A percentile compares a stretch with the other conserved stretches of the same genome.
phyloP scores from a whole-genome alignment of 306 rosid species.

The Prunus dulcis region DNA sequence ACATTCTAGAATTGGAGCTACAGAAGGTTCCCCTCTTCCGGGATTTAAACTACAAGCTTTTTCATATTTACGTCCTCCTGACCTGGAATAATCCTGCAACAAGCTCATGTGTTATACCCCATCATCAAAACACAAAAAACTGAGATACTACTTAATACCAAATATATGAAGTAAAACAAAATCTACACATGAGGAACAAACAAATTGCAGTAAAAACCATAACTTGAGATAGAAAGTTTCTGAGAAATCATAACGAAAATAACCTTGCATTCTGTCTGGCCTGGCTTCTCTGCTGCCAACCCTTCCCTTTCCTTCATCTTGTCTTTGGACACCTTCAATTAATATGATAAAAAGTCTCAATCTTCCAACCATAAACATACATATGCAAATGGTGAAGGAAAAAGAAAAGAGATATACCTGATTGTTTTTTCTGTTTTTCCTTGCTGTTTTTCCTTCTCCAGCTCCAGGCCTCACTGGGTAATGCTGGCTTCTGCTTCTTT shows the following conservation, averaged over 20 bases:
- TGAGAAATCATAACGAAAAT: conserved; percentile 14
- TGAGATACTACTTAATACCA: background rate
- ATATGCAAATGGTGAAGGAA: background rate
- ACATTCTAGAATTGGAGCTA: conserved; percentile 44
- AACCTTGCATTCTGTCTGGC: conserved; percentile 88
- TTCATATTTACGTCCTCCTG: conserved; percentile 84
- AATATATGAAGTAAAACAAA: background rate
- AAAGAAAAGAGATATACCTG: conserved; percentile 37
- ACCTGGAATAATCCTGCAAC: conserved; percentile 65
- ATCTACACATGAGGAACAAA: background rate
- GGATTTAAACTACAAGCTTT: conserved; percentile 76
- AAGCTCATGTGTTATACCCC: conserved; percentile 23
- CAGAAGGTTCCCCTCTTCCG: conserved; percentile 34
- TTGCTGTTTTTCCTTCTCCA: conserved; percentile 35
- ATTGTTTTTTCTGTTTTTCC: conserved; percentile 7
- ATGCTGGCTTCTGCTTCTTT: conserved; percentile 23
- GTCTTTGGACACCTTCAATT: conserved; percentile 52
- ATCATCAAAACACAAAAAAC: background rate
- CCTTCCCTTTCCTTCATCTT: conserved; percentile 55
- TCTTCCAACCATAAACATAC: background rate
- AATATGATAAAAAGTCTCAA: conserved; percentile 11
- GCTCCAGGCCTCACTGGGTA: conserved; percentile 80
- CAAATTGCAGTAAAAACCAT: background rate
- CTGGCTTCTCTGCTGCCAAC: conserved; percentile 37
- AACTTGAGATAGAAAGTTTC: conserved; percentile 16